phyloP scores from a whole-genome alignment of 2,329 filamentous ascomycete species.

The Eurotiales sp. region DNA sequence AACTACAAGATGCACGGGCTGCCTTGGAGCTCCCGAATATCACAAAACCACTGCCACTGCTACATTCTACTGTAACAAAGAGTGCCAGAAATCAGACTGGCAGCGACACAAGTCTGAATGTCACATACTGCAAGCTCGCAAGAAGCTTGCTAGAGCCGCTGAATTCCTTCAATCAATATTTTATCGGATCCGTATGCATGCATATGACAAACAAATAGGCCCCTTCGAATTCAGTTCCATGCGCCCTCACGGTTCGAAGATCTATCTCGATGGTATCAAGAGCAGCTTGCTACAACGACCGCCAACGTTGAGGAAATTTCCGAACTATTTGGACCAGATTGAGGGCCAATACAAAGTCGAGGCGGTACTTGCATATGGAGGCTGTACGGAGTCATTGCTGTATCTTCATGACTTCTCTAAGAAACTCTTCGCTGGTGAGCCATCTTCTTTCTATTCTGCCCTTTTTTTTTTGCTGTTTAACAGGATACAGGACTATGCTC shows the following conservation, averaged over 20 bases:
- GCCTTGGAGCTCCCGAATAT: not conserved
- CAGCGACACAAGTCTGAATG: not conserved
- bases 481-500: not conserved
- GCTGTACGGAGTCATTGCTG: slow-evolving; percentile 2
- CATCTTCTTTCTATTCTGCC: not conserved
- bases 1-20: not conserved
- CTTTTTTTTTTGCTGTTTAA: not conserved
- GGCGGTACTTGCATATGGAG: not conserved
- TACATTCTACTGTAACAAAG: not conserved
- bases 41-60: not conserved
- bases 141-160: not conserved
- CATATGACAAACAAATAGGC: no score
- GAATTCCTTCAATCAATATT: not conserved
- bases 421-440: slow-evolving; percentile 1
- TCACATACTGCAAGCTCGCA: not conserved
- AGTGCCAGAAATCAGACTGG: slow-evolving; percentile 4
- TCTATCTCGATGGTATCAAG: not conserved
- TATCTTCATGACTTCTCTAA: slow-evolving; percentile 2
- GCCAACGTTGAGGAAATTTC: not conserved
- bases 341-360: not conserved
- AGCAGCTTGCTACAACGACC: not conserved
- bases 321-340: not conserved
- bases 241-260: not conserved
- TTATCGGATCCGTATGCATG: slow-evolving; percentile 1
- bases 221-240: not conserved